Conservation (phyloP, 139 green algal species). For the Edaphochlamys debaryana region DNA sequence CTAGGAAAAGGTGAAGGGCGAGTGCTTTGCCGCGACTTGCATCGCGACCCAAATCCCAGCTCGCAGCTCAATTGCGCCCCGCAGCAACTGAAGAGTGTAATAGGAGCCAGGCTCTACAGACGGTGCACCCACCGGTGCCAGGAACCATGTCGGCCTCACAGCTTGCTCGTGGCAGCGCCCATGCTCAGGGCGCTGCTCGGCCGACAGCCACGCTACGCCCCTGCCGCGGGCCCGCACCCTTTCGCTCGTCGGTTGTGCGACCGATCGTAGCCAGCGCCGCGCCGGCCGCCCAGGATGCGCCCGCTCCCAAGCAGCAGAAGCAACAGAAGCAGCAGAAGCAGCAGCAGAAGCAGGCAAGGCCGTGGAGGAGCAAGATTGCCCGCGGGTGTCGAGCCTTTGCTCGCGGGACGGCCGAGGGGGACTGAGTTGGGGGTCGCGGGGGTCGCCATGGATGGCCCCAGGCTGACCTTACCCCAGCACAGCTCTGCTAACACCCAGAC, state of each 20-base stretch:
- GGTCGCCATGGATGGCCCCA: not conserved
- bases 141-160: not conserved
- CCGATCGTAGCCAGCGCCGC: not conserved
- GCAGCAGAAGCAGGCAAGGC: slow-evolving; percentile 3
- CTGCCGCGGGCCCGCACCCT: not conserved
- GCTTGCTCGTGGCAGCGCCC: not conserved
- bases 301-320: not conserved
- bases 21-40: too few species aligned
- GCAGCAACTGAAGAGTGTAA: too few species aligned
- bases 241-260: not conserved
- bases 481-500: not conserved
- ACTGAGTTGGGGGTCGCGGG: not conserved
- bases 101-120: too few species aligned
- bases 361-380: not conserved
- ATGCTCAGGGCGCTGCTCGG: not conserved
- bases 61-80: too few species aligned
- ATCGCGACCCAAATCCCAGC: too few species aligned
- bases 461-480: not conserved
- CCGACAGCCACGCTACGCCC: not conserved
- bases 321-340: slow-evolving; percentile 33
- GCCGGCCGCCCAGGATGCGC: not conserved
- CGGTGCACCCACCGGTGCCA: too few species aligned
- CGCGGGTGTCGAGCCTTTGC: not conserved
- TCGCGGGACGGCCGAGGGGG: not conserved
- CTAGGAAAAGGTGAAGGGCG: too few species aligned